phyloP scores from a whole-genome alignment of 306 rosid genomes.

The Senna siamea region DNA sequence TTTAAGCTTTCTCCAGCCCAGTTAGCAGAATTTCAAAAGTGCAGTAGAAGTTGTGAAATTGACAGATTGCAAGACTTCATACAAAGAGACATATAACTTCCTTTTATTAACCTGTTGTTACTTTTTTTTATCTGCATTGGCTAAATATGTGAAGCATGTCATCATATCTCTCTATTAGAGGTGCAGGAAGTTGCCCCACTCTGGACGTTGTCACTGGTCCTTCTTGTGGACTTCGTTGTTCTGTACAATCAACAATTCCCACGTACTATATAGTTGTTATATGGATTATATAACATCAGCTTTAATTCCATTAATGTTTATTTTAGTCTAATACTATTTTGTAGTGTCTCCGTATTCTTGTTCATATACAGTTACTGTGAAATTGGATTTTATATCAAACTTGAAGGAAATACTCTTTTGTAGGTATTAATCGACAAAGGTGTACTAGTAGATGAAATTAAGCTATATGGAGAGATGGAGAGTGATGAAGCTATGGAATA shows the following conservation, averaged over 20 bases:
- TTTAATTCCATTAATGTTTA: constrained; percentile 28
- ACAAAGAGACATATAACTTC: constrained; percentile 44
- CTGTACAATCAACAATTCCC: constrained; percentile 59
- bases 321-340: constrained; percentile 35
- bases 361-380: constrained; percentile 38
- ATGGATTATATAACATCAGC: constrained; percentile 1
- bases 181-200: constrained; percentile 95
- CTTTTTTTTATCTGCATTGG: constrained; percentile 33
- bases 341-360: constrained; percentile 61
- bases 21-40: constrained; percentile 56
- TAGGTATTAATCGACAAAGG: constrained; percentile 81
- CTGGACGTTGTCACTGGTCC: constrained; percentile 94
- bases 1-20: constrained; percentile 56
- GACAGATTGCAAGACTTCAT: constrained; percentile 51
- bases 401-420: constrained; percentile 45
- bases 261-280: constrained; percentile 55
- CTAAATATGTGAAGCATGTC: constrained; percentile 50
- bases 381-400: constrained; percentile 37
- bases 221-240: constrained; percentile 63
- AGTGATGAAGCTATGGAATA: constrained; percentile 71
- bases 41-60: constrained; percentile 40
- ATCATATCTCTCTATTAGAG: constrained; percentile 74
- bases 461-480: constrained; percentile 77
- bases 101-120: constrained; percentile 20
- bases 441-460: constrained; percentile 72